These are phyloP conservation scores for Yamadazyma friedrichii DNA, from an alignment of 1,139 yeast species.

Conservation along the genomic window DNA sequence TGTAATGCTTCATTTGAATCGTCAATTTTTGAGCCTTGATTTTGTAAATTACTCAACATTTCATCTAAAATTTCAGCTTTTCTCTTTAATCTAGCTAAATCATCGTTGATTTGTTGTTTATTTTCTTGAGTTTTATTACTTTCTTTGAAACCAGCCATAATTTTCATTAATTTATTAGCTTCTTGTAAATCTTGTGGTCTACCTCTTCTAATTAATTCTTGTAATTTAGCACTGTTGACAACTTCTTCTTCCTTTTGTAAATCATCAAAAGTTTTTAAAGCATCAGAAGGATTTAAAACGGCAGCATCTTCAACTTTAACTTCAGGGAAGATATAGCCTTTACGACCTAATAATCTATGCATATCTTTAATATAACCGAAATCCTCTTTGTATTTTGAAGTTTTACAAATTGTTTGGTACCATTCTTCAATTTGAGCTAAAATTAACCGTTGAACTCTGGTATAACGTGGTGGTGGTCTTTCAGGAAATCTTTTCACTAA, in stretches of 20 bases:
- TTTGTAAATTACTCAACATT: constrained; percentile 66
- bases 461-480: constrained; percentile 83
- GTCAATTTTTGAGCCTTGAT: constrained; percentile 43
- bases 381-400: constrained; percentile 88
- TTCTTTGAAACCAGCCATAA: constrained; percentile 96
- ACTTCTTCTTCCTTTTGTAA: constrained; percentile 88
- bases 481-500: constrained; percentile 93
- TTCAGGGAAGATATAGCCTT: constrained; percentile 91
- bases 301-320: constrained; percentile 89
- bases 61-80: constrained; percentile 90
- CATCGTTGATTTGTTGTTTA: constrained; percentile 78
- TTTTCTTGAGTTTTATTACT: constrained; percentile 63
- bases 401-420: constrained; percentile 93
- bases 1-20: constrained; percentile 67
- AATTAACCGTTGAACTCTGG: constrained; percentile 79
- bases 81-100: constrained; percentile 78
- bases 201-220: constrained; percentile 92
- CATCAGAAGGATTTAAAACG: constrained; percentile 89
- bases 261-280: constrained; percentile 84
- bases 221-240: constrained; percentile 92
- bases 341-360: constrained; percentile 86
- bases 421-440: constrained; percentile 94
- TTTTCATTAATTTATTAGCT: constrained; percentile 94
- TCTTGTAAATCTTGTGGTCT: constrained; percentile 94
- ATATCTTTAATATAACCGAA: constrained; percentile 90